Evolutionary conservation across 345 rosid species (phyloP).

Genomic region (Melaleuca alternifolia): DNA sequence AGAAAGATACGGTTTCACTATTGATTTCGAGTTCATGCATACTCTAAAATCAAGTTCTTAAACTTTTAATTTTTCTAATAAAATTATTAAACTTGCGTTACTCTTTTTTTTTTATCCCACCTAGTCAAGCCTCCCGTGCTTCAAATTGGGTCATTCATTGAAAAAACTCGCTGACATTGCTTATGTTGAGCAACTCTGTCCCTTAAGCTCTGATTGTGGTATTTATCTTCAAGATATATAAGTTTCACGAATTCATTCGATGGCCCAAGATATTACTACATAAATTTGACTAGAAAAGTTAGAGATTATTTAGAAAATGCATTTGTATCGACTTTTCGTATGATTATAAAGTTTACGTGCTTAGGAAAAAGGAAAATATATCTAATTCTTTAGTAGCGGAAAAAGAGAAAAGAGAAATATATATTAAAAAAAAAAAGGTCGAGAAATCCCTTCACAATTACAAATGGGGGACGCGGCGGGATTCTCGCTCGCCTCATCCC

Average conservation of each 20-base stretch:
- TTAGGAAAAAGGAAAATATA: not conserved
- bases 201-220: not conserved
- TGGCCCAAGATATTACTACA: not conserved
- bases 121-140: no score
- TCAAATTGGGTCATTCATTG: no score
- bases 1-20: rapidly evolving
- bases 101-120: no score
- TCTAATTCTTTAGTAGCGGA: not conserved
- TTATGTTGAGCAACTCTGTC: not conserved
- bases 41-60: not conserved
- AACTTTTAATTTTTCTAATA: not conserved
- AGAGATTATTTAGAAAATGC: not conserved
- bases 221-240: not conserved
- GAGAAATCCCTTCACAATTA: not conserved
- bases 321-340: not conserved
- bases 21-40: no score
- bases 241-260: not conserved
- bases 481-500: not conserved
- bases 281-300: not conserved
- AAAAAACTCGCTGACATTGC: rapidly evolving
- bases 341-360: not conserved
- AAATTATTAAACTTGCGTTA: no score
- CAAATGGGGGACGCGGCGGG: not conserved
- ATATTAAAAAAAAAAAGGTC: not conserved
- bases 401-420: not conserved